A percentile compares a stretch with the other conserved stretches of the same genome.
phyloP scores from a whole-genome alignment of 768 basidiomycete species.

The Leccinum truebloodii region DNA sequence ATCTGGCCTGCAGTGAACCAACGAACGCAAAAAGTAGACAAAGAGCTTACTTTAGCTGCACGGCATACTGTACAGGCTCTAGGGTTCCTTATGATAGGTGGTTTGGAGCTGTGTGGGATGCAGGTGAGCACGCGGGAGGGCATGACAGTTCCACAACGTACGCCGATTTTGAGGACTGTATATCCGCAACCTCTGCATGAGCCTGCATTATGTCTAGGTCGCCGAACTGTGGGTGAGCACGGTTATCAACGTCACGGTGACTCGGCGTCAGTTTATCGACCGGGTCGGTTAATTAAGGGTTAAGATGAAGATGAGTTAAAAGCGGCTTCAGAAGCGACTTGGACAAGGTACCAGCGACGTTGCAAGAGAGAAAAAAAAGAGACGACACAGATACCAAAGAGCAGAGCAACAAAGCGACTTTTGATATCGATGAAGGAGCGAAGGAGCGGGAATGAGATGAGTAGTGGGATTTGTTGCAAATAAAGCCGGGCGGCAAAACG shows the following conservation, averaged over 20 bases:
- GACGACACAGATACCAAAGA: slow-evolving; percentile 7
- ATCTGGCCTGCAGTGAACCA: slow-evolving; percentile 51
- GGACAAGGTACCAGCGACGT: neutral
- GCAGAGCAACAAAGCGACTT: slow-evolving; percentile 15
- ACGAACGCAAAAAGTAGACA: slow-evolving; percentile 14
- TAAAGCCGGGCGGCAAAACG: slow-evolving; percentile 40
- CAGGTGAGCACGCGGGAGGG: slow-evolving; percentile 12
- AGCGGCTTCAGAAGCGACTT: slow-evolving; percentile 10
- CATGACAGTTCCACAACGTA: slow-evolving; percentile 16
- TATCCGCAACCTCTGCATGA: slow-evolving; percentile 30
- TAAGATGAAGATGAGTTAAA: slow-evolving; percentile 29
- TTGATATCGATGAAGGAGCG: slow-evolving; percentile 33
- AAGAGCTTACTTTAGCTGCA: slow-evolving; percentile 64
- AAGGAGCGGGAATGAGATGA: slow-evolving; percentile 32
- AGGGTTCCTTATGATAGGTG: slow-evolving; percentile 49
- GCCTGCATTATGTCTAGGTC: slow-evolving; percentile 29
- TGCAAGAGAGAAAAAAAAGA: slow-evolving; percentile 9
- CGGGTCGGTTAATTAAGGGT: slow-evolving; percentile 42
- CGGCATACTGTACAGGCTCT: slow-evolving; percentile 84
- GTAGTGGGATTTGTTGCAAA: slow-evolving; percentile 42
- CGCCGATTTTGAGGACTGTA: slow-evolving; percentile 33
- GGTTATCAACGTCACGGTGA: slow-evolving; percentile 43
- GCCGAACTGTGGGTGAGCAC: slow-evolving; percentile 22
- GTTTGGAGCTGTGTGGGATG: slow-evolving; percentile 37
- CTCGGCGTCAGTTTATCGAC: slow-evolving; percentile 43